Evolutionary conservation across 179 eudicot genomes (phyloP).

Genomic region (Dionaea muscipula): DNA sequence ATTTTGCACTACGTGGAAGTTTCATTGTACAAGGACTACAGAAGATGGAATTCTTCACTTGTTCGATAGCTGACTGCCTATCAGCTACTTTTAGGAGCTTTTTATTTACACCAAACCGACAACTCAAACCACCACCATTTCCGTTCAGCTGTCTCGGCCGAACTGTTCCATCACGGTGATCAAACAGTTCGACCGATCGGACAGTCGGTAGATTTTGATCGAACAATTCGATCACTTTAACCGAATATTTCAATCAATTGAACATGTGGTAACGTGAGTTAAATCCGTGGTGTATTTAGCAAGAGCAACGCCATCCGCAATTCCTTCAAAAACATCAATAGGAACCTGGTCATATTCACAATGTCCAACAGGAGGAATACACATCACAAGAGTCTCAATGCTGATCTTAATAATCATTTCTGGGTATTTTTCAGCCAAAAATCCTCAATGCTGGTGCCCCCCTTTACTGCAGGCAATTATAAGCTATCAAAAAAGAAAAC

Average conservation of each 20-base stretch:
- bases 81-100: slow-evolving; percentile 65
- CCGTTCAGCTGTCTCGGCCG: too few species aligned
- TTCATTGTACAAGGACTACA: too few species aligned
- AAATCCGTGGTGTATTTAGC: too few species aligned
- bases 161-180: too few species aligned
- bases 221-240: too few species aligned
- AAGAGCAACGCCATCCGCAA: slow-evolving; percentile 95
- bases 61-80: slow-evolving; percentile 66
- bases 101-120: too few species aligned
- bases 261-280: too few species aligned
- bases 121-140: slow-evolving; percentile 94
- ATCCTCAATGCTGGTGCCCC: slow-evolving; percentile 93
- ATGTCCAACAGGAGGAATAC: not conserved
- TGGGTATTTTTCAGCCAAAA: slow-evolving; percentile 93
- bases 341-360: slow-evolving; percentile 46
- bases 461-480: slow-evolving; percentile 87
- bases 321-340: slow-evolving; percentile 80
- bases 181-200: too few species aligned
- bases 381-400: not conserved
- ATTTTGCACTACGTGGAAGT: too few species aligned
- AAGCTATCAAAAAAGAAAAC: slow-evolving; percentile 29
- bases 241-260: too few species aligned
- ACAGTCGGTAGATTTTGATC: too few species aligned
- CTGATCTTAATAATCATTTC: slow-evolving; percentile 87
- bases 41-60: slow-evolving; percentile 98